Evolutionary conservation across 306 rosid species (phyloP), one percentile per base, ranked within the genome.

Genomic region (Vigna mungo): DNA sequence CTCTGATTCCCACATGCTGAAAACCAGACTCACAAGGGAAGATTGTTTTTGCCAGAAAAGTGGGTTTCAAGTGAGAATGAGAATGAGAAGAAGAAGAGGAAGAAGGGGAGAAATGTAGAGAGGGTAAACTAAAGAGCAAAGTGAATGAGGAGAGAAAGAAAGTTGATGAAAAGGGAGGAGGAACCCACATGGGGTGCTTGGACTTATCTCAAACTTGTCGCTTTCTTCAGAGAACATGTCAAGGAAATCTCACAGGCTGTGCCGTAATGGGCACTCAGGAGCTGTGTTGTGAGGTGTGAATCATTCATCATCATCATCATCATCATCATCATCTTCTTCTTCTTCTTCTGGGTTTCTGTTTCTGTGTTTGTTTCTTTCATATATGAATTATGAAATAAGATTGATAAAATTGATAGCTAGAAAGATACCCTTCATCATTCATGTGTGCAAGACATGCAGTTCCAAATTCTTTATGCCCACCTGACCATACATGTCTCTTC

Each of bases 1-100:
- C 83, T 95, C 97, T n/a, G 98, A 92, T 78, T 95, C 97, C 98
- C 98, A 95, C 98, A 95, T 95, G 81, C 56, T 89, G 80, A 70
- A 76, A 44, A 53, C 48, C 52, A 77, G 80, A 78, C 61, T 54
- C 63, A 53, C 68, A 61, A 61, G 46, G 68, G 46, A 61, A 61
- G 46, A 20, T 20, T 43, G 18, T 55, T 54, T 62, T 69, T 60
- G 75, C 39, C 10, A 30, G 78, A 59, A 74, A 84, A 89, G 80
- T 63, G 73, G 68, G 48, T 75, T 78, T 68, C 20, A 67, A 77
- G 56, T 39, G 78, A 69, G 87, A 79, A 74, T 46, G 55, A 52
- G 37, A 76, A 18, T 23, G 74, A 32, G 16, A 16, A 36, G 69
- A 16, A 5, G 47, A 39, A 23, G 1, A 51, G 8, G 44, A 10